Percentiles rank a stretch among this genome's conserved stretches.
Evolutionary conservation across 192 early-diverging fungal genomes (phyloP).

Genomic region (Coemansia guatemalensis): DNA sequence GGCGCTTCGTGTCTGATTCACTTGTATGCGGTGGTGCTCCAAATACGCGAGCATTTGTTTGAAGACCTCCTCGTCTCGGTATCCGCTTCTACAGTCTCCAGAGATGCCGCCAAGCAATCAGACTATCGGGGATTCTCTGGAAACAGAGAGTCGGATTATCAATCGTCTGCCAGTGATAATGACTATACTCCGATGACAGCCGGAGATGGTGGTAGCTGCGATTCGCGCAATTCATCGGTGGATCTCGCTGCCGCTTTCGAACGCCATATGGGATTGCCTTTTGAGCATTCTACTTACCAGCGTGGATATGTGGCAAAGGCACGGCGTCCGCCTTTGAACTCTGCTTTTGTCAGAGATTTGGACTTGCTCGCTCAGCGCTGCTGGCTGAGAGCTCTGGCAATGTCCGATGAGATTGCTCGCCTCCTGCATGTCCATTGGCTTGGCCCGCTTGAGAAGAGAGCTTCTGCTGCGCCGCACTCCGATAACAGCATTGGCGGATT

Average conservation of each 20-base stretch:
- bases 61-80: slow-evolving; percentile 30
- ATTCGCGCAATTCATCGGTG: slow-evolving; percentile 21
- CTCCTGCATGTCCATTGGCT: slow-evolving; percentile 47
- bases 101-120: too few species aligned
- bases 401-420: slow-evolving; percentile 38
- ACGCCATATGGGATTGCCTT: slow-evolving; percentile 18
- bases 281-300: slow-evolving; percentile 28
- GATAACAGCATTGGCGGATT: not conserved
- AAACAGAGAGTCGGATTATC: not conserved
- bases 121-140: not conserved
- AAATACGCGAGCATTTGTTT: slow-evolving; percentile 50
- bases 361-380: slow-evolving; percentile 34
- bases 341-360: slow-evolving; percentile 29
- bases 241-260: slow-evolving; percentile 34
- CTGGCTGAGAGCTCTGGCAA: slow-evolving; percentile 30
- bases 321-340: slow-evolving; percentile 23
- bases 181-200: not conserved
- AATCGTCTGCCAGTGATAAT: not conserved
- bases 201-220: slow-evolving; percentile 1
- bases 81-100: too few species aligned
- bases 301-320: slow-evolving; percentile 42
- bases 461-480: not conserved
- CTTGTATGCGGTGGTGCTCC: slow-evolving; percentile 42
- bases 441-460: slow-evolving; percentile 11
- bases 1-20: slow-evolving; percentile 47